phyloP scores from a whole-genome alignment of 306 rosid genomes.

The Lathyrus aphaca region DNA sequence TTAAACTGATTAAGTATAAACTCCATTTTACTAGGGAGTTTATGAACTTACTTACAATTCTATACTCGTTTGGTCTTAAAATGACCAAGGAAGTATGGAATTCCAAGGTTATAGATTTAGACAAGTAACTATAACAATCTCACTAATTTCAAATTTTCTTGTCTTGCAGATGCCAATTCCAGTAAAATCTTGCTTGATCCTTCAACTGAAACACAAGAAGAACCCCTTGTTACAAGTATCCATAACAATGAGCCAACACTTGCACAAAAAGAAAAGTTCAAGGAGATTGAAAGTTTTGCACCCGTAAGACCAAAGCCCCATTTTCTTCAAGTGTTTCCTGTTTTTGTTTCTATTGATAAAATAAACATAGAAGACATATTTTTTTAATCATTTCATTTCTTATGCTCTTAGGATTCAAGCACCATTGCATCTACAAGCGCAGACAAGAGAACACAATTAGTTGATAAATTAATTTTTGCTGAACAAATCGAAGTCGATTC shows the following conservation, averaged over 20 bases:
- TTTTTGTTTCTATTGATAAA: no score
- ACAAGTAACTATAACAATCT: neutral
- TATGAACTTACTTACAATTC: neutral
- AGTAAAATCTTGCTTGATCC: neutral
- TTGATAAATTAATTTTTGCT: conserved; percentile 13
- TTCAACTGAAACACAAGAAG: no score
- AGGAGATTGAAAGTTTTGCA: neutral
- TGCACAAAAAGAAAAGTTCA: conserved; percentile 1
- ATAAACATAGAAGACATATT: neutral
- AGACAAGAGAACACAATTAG: neutral
- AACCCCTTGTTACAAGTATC: neutral
- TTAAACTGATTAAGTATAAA: neutral
- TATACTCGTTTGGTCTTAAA: neutral
- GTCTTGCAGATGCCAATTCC: conserved; percentile 30
- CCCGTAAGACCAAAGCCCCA: conserved; percentile 18
- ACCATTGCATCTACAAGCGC: conserved; percentile 7
- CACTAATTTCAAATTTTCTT: conserved; percentile 10
- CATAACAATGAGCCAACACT: neutral
- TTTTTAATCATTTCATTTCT: conserved; percentile 1
- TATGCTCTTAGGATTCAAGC: conserved; percentile 16
- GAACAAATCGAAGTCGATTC: conserved; percentile 12
- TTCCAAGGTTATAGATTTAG: neutral
- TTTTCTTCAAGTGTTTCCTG: neutral
- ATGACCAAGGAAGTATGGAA: neutral
- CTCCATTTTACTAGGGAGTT: neutral